phyloP scores from a whole-genome alignment of 2,329 filamentous ascomycete species.

The Coniochaeta prunicola region DNA sequence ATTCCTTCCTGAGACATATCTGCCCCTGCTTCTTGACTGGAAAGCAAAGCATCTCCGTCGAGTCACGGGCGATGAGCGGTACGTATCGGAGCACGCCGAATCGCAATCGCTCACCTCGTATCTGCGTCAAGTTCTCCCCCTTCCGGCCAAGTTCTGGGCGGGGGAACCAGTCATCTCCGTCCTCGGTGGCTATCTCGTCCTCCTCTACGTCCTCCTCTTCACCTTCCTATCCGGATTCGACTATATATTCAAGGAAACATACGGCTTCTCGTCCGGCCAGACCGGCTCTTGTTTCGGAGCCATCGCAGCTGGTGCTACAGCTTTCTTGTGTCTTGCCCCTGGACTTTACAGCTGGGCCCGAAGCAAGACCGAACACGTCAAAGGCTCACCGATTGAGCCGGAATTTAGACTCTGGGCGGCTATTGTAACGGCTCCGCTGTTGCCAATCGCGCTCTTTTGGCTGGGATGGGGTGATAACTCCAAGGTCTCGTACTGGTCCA shows the following conservation, averaged over 20 bases:
- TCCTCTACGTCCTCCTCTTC: conserved; percentile 38
- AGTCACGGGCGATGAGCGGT: conserved; percentile 35
- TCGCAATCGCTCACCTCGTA: conserved; percentile 26
- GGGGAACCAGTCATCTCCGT: conserved; percentile 39
- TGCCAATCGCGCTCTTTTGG: conserved; percentile 49
- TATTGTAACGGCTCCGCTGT: conserved; percentile 39
- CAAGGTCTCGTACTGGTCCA: conserved; percentile 39
- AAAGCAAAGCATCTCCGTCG: conserved; percentile 31
- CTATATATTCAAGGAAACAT: conserved; percentile 42
- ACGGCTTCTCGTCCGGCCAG: conserved; percentile 34
- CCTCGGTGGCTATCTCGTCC: conserved; percentile 35
- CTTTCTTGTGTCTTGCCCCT: conserved; percentile 31
- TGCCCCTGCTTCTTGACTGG: conserved; percentile 35
- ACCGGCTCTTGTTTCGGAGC: conserved; percentile 39
- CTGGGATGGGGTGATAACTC: conserved; percentile 45
- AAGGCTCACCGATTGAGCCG: conserved; percentile 32
- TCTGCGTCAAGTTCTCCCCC: conserved; percentile 26
- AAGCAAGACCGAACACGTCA: conserved; percentile 30
- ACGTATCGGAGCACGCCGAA: conserved; percentile 35
- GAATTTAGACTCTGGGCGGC: conserved; percentile 47
- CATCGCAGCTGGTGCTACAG: conserved; percentile 31
- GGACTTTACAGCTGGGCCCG: conserved; percentile 36
- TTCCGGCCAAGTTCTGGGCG: conserved; percentile 33
- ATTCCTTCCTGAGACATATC: conserved; percentile 43
- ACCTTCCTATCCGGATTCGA: conserved; percentile 41